Conservation (phyloP, 129 eudicot genomes). For the Centrapalus pauciflorus region DNA sequence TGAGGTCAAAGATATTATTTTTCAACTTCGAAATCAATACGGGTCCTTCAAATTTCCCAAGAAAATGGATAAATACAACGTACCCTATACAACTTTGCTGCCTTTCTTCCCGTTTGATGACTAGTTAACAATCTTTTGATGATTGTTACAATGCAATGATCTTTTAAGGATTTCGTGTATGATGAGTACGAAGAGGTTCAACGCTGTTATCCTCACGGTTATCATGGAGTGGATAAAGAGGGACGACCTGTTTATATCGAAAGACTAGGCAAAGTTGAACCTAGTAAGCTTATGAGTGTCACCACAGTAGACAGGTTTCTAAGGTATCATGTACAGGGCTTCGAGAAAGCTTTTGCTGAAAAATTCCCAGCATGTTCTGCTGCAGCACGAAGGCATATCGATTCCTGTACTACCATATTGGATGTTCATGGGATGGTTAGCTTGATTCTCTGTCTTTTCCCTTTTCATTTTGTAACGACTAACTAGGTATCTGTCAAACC, state of each 20-base stretch:
- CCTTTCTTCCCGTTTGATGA: background rate
- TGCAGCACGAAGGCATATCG: conserved; percentile 86
- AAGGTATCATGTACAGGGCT: conserved; percentile 89
- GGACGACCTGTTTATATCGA: conserved; percentile 92
- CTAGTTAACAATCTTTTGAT: too few relatives aligned
- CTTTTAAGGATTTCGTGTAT: conserved; percentile 70
- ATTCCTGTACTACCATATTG: conserved; percentile 79
- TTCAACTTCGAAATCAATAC: background rate
- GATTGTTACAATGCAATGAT: too few relatives aligned
- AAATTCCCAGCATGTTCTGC: conserved; percentile 96
- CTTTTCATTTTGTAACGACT: too few relatives aligned
- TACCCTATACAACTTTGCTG: too few relatives aligned
- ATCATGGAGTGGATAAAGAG: conserved; percentile 86
- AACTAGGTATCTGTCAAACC: too few relatives aligned
- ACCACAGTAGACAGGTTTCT: conserved; percentile 88
- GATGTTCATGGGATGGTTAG: conserved; percentile 94
- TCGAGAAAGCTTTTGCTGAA: conserved; percentile 79
- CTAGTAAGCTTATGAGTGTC: conserved; percentile 82
- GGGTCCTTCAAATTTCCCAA: background rate
- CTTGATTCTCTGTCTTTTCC: too few relatives aligned
- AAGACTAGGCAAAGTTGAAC: conserved; percentile 85
- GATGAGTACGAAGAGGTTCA: conserved; percentile 75
- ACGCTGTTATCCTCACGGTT: conserved; percentile 87
- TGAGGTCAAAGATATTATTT: background rate
- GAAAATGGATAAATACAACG: too few relatives aligned